These are phyloP conservation scores for Arxiozyma slooffiae DNA, from an alignment of 1,139 yeast genomes.

Conservation along the genomic window DNA sequence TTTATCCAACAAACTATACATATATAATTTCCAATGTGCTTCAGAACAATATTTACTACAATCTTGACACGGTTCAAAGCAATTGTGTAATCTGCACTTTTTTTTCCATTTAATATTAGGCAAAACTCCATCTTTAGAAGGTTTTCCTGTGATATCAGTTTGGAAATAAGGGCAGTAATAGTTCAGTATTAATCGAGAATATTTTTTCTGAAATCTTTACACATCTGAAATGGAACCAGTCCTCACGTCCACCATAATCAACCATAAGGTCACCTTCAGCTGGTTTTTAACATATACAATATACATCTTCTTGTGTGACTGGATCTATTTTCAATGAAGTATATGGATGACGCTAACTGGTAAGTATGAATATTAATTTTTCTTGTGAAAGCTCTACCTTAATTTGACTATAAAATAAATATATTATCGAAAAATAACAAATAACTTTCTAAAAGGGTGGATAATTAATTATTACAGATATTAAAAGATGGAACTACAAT, in stretches of 20 bases:
- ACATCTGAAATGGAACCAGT: conserved; percentile 86
- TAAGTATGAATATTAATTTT: conserved; percentile 28
- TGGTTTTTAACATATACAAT: conserved; percentile 69
- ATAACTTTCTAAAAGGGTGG: not conserved
- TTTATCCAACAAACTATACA: conserved; percentile 31
- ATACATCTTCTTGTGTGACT: conserved; percentile 48
- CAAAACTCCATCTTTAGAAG: conserved; percentile 20
- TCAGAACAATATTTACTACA: conserved; percentile 64
- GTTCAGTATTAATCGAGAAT: conserved; percentile 49
- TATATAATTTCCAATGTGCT: conserved; percentile 58
- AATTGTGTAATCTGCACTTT: conserved; percentile 55
- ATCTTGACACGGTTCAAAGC: conserved; percentile 48
- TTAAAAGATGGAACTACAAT: too few relatives aligned
- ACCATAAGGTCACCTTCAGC: conserved; percentile 82
- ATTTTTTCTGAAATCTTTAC: conserved; percentile 48
- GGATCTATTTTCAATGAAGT: conserved; percentile 20
- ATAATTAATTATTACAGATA: too few relatives aligned
- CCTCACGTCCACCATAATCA: conserved; percentile 90
- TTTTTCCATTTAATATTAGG: conserved; percentile 54
- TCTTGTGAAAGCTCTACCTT: not conserved
- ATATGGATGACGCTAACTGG: conserved; percentile 29
- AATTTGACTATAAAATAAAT: too few relatives aligned
- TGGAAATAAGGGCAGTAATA: conserved; percentile 72
- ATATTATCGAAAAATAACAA: not conserved
- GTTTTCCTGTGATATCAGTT: conserved; percentile 37